A percentile compares a stretch with the other conserved stretches of the same genome.
Conservation (phyloP, 176 grass and related monocot genomes). For the Carex littledalei region DNA sequence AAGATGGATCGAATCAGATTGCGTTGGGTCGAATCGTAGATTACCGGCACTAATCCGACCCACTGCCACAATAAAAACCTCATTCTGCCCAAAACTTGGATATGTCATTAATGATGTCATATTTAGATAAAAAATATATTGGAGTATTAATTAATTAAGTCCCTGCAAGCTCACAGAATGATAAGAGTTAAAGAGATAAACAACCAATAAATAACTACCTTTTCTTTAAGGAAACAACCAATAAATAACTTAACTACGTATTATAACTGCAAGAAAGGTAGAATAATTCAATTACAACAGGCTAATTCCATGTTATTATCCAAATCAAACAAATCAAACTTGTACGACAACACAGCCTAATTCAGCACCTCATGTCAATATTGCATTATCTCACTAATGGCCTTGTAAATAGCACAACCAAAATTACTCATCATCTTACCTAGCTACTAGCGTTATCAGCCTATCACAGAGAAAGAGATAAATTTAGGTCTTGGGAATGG, state of each 20-base stretch:
- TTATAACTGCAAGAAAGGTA: not conserved
- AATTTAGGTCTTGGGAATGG: constrained; percentile 69
- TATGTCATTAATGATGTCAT: not conserved
- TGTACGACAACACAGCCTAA: not conserved
- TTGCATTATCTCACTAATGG: not conserved
- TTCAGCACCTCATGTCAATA: not conserved
- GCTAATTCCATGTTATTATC: not conserved
- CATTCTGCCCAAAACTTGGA: not conserved
- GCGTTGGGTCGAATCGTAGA: not conserved
- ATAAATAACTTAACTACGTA: not conserved
- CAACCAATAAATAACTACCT: not conserved
- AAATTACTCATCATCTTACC: not conserved
- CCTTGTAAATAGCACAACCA: not conserved
- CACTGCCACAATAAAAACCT: not conserved
- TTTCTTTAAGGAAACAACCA: not conserved
- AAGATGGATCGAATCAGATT: not conserved
- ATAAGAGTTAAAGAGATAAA: not conserved
- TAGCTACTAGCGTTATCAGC: not conserved
- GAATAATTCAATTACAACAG: not conserved
- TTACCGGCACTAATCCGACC: not conserved
- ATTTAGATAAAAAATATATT: not conserved
- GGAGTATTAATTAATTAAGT: not conserved
- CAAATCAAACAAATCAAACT: not conserved
- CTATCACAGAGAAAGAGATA: not conserved
- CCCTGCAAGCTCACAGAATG: not conserved